Base-by-base conservation (phyloP, 352 stramenopile species). In the Phytopythium delawarense region DNA sequence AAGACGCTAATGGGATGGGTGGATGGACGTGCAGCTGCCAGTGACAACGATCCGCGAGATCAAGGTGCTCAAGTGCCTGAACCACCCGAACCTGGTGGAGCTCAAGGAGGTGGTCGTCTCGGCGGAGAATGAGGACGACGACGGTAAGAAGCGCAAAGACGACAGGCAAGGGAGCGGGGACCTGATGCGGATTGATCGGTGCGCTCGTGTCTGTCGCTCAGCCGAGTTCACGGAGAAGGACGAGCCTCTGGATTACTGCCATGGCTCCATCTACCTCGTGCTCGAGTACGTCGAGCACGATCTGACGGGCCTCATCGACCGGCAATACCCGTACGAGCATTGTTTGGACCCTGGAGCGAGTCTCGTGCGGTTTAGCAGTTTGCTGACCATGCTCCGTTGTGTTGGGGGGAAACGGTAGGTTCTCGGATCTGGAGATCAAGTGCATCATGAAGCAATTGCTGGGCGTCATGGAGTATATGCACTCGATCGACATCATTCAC, bases 21-120 rank as follows among this genome's bases (percentile, higher is more conserved):
- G 46, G 9, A 51, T 35, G 23, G 4, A 45, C 49, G 6, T 57
- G 35, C 54, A 97, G 87, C 76, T 99, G 15, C 96, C 97, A 0
- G 83, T 98, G 52, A 99, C 94, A 44, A 97, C 97, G 18, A 97
- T 99, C 65, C 89, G 97, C 15, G 97, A 99, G 79, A 99, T 99
- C 63, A 99, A 99, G 87, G 98, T 99, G 67, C 83, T 99, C 57
- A 99, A 98, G 73, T 91, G 88, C 70, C 78, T 99, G 7, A 89
- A 94, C 55, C 97, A 99, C 75, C 85, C 81, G 21, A 98, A 98
- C 74, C 79, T 99, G 60, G 94, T 99, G 25, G 82, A 92, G 63
- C 89, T 99, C 66, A 92, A 98, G 62, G 96, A 99, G 72, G 94
- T 99, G 49, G 92, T 99, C 2, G 87, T 97, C 2, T 94, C 88